Conservation (phyloP, 352 stramenopile species). For the Thalassiosira livingstoniorum region DNA sequence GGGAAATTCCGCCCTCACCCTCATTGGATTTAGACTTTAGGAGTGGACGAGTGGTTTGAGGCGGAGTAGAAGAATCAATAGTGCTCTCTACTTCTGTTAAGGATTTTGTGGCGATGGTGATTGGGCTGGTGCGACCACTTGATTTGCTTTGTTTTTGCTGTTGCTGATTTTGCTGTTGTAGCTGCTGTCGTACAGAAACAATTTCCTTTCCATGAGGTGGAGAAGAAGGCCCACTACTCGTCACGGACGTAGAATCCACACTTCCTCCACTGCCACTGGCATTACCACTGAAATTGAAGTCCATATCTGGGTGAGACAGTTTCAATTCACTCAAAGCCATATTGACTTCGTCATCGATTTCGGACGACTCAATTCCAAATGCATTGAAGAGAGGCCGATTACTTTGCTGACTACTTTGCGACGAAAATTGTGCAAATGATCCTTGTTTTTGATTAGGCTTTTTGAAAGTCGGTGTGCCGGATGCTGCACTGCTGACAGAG, state of each 20-base stretch:
- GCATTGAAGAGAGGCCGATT: constrained; percentile 1
- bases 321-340: constrained; percentile 51
- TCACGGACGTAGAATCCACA: constrained; percentile 13
- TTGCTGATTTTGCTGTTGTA: background rate
- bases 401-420: background rate
- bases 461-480: background rate
- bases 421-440: constrained; percentile 1
- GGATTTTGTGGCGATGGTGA: constrained; percentile 20
- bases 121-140: constrained; percentile 1
- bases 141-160: constrained; percentile 1
- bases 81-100: constrained; percentile 14
- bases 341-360: constrained; percentile 55
- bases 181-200: no score
- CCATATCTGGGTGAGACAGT: constrained; percentile 42
- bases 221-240: background rate
- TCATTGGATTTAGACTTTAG: background rate
- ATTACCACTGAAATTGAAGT: constrained; percentile 27
- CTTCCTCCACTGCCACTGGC: constrained; percentile 6
- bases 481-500: background rate
- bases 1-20: constrained; percentile 16
- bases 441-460: background rate
- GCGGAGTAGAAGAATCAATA: constrained; percentile 11
- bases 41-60: background rate
- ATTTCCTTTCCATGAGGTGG: background rate
- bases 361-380: constrained; percentile 15